A percentile compares a stretch with the other conserved stretches of the same genome.
phyloP scores from a whole-genome alignment of 495 filamentous ascomycete genomes.

The Extremus antarcticus region DNA sequence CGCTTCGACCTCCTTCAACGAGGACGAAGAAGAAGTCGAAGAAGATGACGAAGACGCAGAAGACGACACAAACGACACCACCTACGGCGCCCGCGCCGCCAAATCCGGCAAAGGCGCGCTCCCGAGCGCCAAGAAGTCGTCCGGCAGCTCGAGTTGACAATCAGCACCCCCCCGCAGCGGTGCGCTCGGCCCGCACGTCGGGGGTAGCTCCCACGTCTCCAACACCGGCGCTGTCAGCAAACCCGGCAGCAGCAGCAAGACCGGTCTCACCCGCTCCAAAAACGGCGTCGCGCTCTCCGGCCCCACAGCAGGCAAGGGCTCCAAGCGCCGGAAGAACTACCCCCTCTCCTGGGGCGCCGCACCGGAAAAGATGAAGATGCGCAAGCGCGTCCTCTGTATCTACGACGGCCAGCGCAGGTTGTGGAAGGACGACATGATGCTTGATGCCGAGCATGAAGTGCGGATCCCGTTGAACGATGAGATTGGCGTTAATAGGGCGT shows the following conservation, averaged over 20 bases:
- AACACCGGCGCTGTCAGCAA: slow-evolving; percentile 18
- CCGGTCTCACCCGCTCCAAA: slow-evolving; percentile 37
- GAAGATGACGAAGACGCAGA: slow-evolving; percentile 54
- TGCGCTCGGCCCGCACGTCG: slow-evolving; percentile 40
- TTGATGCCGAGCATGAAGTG: slow-evolving; percentile 88
- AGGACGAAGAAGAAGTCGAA: slow-evolving; percentile 47
- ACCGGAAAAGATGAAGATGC: slow-evolving; percentile 86
- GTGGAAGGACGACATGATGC: slow-evolving; percentile 99
- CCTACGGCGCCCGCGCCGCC: slow-evolving; percentile 28
- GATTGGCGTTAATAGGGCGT: slow-evolving; percentile 54
- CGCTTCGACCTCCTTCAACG: slow-evolving; percentile 39
- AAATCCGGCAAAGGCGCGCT: slow-evolving; percentile 41
- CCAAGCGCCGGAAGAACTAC: slow-evolving; percentile 81
- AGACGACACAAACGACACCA: slow-evolving; percentile 44
- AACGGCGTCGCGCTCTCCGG: slow-evolving; percentile 37
- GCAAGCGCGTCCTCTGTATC: slow-evolving; percentile 88
- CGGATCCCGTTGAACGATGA: slow-evolving; percentile 51
- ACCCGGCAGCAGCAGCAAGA: background rate
- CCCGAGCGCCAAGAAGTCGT: slow-evolving; percentile 31
- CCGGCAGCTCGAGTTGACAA: slow-evolving; percentile 43
- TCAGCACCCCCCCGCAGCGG: slow-evolving; percentile 43
- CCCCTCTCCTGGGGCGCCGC: slow-evolving; percentile 87
- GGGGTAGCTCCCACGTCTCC: slow-evolving; percentile 35
- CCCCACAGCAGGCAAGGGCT: slow-evolving; percentile 27
- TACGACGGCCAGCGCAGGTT: slow-evolving; percentile 82